Percentiles rank a stretch among this genome's conserved stretches.
These are phyloP conservation scores for Rhizomucor pusillus DNA, from an alignment of 371 early-diverging fungal species.

Conservation along the genomic window DNA sequence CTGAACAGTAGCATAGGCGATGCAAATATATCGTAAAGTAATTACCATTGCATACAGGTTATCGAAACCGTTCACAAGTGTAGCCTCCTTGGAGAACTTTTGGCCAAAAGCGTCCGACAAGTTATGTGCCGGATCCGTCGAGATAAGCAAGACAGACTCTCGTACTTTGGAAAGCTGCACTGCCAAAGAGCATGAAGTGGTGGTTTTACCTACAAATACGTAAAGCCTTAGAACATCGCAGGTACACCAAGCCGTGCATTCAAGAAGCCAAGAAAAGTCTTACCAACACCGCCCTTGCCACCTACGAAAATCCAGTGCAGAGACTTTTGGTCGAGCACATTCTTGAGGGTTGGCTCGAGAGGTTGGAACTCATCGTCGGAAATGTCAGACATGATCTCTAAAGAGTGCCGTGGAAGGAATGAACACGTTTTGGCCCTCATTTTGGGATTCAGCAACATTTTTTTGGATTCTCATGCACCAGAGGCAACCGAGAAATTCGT, in stretches of 20 bases:
- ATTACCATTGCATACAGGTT: slow-evolving; percentile 95
- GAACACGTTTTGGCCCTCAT: too few relatives aligned
- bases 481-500: too few relatives aligned
- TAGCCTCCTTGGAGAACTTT: slow-evolving; percentile 95
- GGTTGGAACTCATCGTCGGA: slow-evolving; percentile 64
- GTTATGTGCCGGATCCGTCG: slow-evolving; percentile 99
- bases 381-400: slow-evolving; percentile 34
- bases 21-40: too few relatives aligned
- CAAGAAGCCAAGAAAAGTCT: slow-evolving; percentile 24
- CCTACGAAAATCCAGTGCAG: slow-evolving; percentile 98
- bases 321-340: slow-evolving; percentile 92
- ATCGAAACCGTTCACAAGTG: slow-evolving; percentile 90
- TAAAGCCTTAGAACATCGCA: too few relatives aligned
- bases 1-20: too few relatives aligned
- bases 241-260: too few relatives aligned
- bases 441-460: too few relatives aligned
- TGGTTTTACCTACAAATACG: slow-evolving; percentile 55
- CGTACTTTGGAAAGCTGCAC: slow-evolving; percentile 90
- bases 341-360: slow-evolving; percentile 85
- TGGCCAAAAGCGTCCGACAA: slow-evolving; percentile 98
- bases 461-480: too few relatives aligned
- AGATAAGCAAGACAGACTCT: slow-evolving; percentile 93
- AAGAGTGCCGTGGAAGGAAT: too few relatives aligned
- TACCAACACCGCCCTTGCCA: slow-evolving; percentile 99
- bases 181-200: slow-evolving; percentile 81